Base-by-base conservation (phyloP, 2,329 filamentous ascomycete species). In the Cylindrodendrum hubeiense region DNA sequence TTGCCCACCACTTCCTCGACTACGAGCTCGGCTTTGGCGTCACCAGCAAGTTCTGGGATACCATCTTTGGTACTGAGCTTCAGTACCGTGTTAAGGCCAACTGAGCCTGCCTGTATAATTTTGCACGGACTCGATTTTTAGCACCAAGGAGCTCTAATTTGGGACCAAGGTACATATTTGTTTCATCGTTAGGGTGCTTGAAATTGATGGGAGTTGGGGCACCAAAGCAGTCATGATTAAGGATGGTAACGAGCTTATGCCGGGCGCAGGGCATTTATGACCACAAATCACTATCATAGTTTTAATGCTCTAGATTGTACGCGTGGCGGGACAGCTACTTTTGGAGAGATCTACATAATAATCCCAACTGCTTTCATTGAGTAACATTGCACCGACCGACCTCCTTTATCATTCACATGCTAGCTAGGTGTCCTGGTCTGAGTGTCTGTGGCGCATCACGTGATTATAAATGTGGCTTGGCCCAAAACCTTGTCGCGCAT, bases 1-100 rank as follows among this genome's bases (percentile, higher is more conserved):
- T 99, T 30, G 90, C 94, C 78, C 96, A 99, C 79, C 96, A 99
- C 83, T 99, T 98, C 81, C 93, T 96, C 67, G 96, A 99, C 79
- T 99, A 97, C 79, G 93, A 99, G 81, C 95, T 97, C 71, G 96
- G 96, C 56, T 99, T 98, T 74, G 96, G 96, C 61, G 95, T 99
- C 55, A 98, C 95, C 33, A 98, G 92, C 85, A 90, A 91, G 71
- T 97, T 99, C 85, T 99, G 96, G 96, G 96, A 99, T 79, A 84
- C 83, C 53, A 83, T 99, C 7, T 99, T 99, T 77, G 94, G 94
- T 71, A 99, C 96, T 1, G 91, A 97, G 82, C 85, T 99, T 50
- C 64, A 76, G 39, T 71, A 78, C 24, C 64, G 61, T n/a, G 63
- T 70, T 28, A 77, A 80, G 75, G 76, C 75, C 6, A 75, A 76